These are phyloP conservation scores for Neostapfia colusana DNA, from an alignment of 176 grass and related monocot species.

Conservation along the genomic window DNA sequence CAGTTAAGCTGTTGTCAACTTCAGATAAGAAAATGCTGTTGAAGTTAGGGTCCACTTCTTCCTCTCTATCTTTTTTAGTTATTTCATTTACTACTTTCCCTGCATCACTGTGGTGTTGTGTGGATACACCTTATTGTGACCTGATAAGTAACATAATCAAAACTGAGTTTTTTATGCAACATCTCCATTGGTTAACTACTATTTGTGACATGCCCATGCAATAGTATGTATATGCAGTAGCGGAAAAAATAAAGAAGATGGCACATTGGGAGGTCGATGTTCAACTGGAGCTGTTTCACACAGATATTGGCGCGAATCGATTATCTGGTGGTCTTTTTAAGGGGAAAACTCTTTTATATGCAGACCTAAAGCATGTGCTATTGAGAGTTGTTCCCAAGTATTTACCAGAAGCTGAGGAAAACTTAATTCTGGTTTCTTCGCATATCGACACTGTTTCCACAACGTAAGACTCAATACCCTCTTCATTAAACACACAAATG, in stretches of 20 bases:
- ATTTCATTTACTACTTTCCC: slow-evolving; percentile 2
- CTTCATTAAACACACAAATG: background rate
- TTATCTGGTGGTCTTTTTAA: slow-evolving; percentile 71
- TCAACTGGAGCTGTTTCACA: slow-evolving; percentile 90
- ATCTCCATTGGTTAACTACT: slow-evolving; percentile 29
- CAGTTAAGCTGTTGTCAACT: background rate
- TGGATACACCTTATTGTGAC: slow-evolving; percentile 19
- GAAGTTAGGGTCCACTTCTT: slow-evolving; percentile 9
- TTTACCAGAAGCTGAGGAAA: slow-evolving; percentile 76
- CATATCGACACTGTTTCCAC: slow-evolving; percentile 96
- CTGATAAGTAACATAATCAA: slow-evolving; percentile 18
- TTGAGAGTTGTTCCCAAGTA: slow-evolving; percentile 94
- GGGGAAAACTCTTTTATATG: slow-evolving; percentile 89
- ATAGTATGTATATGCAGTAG: slow-evolving; percentile 97
- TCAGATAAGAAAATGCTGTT: background rate
- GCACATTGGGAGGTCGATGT: slow-evolving; percentile 99
- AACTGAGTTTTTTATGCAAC: slow-evolving; percentile 22
- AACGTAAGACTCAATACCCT: slow-evolving; percentile 55
- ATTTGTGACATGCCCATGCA: slow-evolving; percentile 55
- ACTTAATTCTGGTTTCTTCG: slow-evolving; percentile 91
- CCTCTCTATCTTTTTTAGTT: background rate
- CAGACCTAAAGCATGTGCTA: slow-evolving; percentile 90
- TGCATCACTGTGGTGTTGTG: background rate
- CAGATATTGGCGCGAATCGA: slow-evolving; percentile 71
- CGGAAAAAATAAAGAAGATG: slow-evolving; percentile 90